Percentiles rank a stretch among this genome's conserved stretches.
These are phyloP conservation scores for Naganishia kalamii DNA, from an alignment of 768 basidiomycete species.

Conservation along the genomic window DNA sequence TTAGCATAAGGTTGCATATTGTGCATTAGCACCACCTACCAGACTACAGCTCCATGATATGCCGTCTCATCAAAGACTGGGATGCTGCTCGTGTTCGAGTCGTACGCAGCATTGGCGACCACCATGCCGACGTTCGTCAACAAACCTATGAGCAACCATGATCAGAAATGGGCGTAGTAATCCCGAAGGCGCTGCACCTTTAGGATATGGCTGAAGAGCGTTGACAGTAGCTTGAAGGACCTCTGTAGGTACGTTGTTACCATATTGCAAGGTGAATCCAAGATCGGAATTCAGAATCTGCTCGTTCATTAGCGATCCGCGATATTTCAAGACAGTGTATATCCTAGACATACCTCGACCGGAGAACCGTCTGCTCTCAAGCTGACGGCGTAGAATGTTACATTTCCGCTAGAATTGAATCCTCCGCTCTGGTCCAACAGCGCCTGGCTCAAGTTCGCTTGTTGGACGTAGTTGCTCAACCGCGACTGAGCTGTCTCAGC, in stretches of 20 bases:
- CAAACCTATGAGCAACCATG: conserved; percentile 38
- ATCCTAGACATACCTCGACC: conserved; percentile 45
- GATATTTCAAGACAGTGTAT: background rate
- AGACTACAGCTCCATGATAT: conserved; percentile 48
- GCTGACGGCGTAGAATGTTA: conserved; percentile 50
- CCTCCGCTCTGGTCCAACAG: conserved; percentile 36
- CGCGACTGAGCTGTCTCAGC: conserved; percentile 39
- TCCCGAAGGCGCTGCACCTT: conserved; percentile 40
- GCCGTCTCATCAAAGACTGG: conserved; percentile 33
- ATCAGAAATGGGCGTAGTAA: background rate
- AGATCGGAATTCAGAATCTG: conserved; percentile 51
- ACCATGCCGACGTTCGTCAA: conserved; percentile 53
- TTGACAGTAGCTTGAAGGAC: conserved; percentile 49
- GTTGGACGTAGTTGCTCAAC: conserved; percentile 47
- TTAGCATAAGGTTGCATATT: conserved; percentile 16
- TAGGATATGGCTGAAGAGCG: conserved; percentile 51
- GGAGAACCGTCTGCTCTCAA: conserved; percentile 47
- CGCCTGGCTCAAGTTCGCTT: conserved; percentile 44
- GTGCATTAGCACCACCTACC: conserved; percentile 13
- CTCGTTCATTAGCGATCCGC: background rate
- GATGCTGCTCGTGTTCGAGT: conserved; percentile 50
- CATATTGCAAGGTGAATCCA: conserved; percentile 50
- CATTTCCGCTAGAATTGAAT: conserved; percentile 32
- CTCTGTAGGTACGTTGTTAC: conserved; percentile 46
- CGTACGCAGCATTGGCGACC: conserved; percentile 52